Percentiles rank a stretch among this genome's conserved stretches.
phyloP scores from a whole-genome alignment of 164 flowering plant species.

The Vitis rupestris region DNA sequence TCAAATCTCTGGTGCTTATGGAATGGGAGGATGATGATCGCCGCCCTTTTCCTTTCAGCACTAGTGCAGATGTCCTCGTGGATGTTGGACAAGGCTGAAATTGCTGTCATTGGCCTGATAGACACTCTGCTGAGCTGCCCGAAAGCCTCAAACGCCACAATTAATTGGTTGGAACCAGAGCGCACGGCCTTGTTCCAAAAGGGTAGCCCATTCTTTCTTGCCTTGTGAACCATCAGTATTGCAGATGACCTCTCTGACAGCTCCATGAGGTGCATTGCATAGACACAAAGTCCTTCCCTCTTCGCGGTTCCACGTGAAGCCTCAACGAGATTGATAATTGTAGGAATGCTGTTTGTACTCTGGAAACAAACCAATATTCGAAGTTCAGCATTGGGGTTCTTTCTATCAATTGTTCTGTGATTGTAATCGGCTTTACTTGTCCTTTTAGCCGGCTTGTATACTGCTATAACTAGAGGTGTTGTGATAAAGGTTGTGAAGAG shows the following conservation, averaged over 20 bases:
- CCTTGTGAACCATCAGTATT: conserved; percentile 49
- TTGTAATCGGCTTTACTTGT: conserved; percentile 14
- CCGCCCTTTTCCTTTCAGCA: conserved; percentile 31
- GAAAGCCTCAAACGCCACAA: conserved; percentile 46
- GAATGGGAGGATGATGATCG: conserved; percentile 44
- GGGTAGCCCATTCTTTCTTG: conserved; percentile 48
- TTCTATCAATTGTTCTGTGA: conserved; percentile 20
- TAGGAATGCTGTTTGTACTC: conserved; percentile 41
- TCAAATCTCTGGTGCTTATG: conserved; percentile 39
- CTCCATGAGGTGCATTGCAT: conserved; percentile 78
- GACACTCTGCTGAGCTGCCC: conserved; percentile 35
- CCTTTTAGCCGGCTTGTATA: conserved; percentile 41
- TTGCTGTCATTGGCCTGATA: conserved; percentile 44
- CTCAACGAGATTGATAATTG: conserved; percentile 60
- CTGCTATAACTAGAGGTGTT: conserved; percentile 60
- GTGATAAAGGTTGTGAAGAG: conserved; percentile 78
- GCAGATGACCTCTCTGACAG: conserved; percentile 58
- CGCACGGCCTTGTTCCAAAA: conserved; percentile 36
- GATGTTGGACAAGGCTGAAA: conserved; percentile 32
- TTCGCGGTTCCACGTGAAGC: conserved; percentile 50
- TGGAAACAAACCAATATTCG: conserved; percentile 63
- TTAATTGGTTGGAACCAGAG: conserved; percentile 25
- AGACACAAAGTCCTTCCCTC: conserved; percentile 40
- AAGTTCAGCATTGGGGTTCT: conserved; percentile 27
- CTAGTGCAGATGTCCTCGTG: conserved; percentile 39